Base-by-base conservation (phyloP, 1,139 yeast genomes). In the Hansenula sp. region DNA sequence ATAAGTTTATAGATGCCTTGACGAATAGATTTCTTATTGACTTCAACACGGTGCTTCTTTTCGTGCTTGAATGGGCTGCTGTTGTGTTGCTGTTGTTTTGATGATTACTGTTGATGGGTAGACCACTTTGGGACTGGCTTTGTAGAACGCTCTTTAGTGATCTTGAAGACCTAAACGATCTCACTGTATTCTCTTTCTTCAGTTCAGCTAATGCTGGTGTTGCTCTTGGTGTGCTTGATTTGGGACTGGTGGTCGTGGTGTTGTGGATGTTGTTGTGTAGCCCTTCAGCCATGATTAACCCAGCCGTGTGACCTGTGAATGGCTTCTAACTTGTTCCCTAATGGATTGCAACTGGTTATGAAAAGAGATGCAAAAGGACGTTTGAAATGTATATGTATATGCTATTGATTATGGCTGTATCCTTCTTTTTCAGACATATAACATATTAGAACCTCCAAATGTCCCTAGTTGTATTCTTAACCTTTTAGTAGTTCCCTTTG, bases 1-100 rank as follows among this genome's bases (percentile, higher is more conserved):
- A 48, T 2, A 56, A 46, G 13, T 53, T 46, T 3, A 55, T 32
- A 0, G 57, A 49, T 5, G 54, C 54, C 37, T 50, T 48, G 18
- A 48, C 41, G 24, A 52, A 52, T 7, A 48, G 30, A 21, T 44
- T 45, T 33, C 55, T 47, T 11, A 55, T 40, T 0, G 53, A 33
- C 32, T 42, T 49, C 17, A 49, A 49, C 10, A 27, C 50, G 28
- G 25, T 41, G 27, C 16, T 37, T 31, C 27, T 30, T 21, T 21
- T 21, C 25, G 25, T 21, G 25, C 9, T 21, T 21, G 25, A 21
- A 5, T 21, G 25, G 11, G 35, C 16, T 5, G 21, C 18, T 16
- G 36, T 9, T n/a, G 7, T 19, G 8, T n/a, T 29, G 12, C 11
- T 27, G 33, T 27, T 30, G 17, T 21, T 27, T 2, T 18, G 25